These are phyloP conservation scores for Hyphopichia burtonii DNA, from an alignment of 1,139 yeast genomes.

Conservation along the genomic window DNA sequence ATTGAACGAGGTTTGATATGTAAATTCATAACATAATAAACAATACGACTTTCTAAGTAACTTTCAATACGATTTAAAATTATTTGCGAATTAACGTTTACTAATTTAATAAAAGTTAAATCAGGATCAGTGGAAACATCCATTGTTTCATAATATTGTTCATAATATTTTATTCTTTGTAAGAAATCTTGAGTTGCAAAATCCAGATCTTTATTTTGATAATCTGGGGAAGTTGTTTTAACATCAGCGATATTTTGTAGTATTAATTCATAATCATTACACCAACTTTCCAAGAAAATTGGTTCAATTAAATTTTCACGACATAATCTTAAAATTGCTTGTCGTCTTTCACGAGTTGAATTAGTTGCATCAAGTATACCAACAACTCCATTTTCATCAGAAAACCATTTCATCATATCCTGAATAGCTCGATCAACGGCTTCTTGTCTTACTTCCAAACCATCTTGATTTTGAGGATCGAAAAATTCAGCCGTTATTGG, in stretches of 20 bases:
- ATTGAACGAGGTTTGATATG: conserved; percentile 90
- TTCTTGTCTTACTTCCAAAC: conserved; percentile 58
- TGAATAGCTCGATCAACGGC: conserved; percentile 71
- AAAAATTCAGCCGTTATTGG: conserved; percentile 67
- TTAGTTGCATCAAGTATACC: conserved; percentile 90
- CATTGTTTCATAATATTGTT: conserved; percentile 72
- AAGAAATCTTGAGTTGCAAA: conserved; percentile 71
- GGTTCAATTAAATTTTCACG: conserved; percentile 75
- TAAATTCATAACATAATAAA: conserved; percentile 91
- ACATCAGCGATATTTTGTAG: conserved; percentile 81
- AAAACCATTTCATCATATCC: conserved; percentile 91
- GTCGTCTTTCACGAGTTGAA: conserved; percentile 68
- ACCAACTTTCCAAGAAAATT: conserved; percentile 88
- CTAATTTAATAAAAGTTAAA: conserved; percentile 79
- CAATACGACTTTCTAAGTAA: conserved; percentile 88
- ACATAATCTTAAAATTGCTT: conserved; percentile 61
- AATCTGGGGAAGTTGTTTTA: conserved; percentile 85
- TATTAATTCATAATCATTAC: conserved; percentile 78
- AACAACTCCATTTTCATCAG: conserved; percentile 77
- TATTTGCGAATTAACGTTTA: conserved; percentile 85
- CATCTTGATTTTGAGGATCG: conserved; percentile 63
- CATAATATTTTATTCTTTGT: conserved; percentile 71
- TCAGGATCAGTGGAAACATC: conserved; percentile 56
- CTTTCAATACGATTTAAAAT: conserved; percentile 84
- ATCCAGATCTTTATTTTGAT: conserved; percentile 68